Conservation (phyloP, 2,329 filamentous ascomycete genomes). For the Aspergillus sergii region DNA sequence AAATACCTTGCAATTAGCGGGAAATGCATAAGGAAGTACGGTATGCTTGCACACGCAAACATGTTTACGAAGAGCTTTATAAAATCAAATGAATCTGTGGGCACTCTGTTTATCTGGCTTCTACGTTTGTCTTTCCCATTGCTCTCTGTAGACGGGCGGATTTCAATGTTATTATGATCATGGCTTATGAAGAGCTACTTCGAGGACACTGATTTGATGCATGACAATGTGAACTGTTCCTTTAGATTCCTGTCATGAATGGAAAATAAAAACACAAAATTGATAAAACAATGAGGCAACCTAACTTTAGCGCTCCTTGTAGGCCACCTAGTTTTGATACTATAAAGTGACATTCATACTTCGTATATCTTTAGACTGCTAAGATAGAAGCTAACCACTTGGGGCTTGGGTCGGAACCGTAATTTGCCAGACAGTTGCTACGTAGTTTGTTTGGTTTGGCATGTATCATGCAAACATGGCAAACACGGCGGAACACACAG, state of each 20-base stretch:
- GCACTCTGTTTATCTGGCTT: not conserved
- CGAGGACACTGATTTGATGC: not conserved
- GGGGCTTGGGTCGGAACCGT: not conserved
- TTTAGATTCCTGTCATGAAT: not conserved
- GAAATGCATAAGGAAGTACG: conserved; percentile 11
- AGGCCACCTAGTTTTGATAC: too few relatives aligned
- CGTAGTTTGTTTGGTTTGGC: conserved; percentile 20
- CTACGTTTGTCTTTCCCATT: not conserved
- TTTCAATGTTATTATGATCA: not conserved
- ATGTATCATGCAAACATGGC: conserved; percentile 33
- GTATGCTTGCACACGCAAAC: conserved; percentile 4
- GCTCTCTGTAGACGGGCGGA: conserved; percentile 6
- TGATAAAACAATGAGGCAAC: not conserved
- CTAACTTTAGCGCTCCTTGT: too few relatives aligned
- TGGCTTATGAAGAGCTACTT: not conserved
- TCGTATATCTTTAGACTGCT: not conserved
- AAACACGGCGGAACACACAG: conserved; percentile 35
- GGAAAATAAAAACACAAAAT: not conserved
- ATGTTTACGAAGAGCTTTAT: conserved; percentile 7
- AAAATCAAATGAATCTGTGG: conserved; percentile 6
- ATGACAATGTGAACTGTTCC: not conserved
- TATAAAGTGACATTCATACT: too few relatives aligned
- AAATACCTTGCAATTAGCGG: conserved; percentile 8
- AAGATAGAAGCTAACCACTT: not conserved
- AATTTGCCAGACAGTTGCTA: not conserved